Conservation (phyloP, 768 basidiomycete genomes). For the Xerocomellus intermedius region DNA sequence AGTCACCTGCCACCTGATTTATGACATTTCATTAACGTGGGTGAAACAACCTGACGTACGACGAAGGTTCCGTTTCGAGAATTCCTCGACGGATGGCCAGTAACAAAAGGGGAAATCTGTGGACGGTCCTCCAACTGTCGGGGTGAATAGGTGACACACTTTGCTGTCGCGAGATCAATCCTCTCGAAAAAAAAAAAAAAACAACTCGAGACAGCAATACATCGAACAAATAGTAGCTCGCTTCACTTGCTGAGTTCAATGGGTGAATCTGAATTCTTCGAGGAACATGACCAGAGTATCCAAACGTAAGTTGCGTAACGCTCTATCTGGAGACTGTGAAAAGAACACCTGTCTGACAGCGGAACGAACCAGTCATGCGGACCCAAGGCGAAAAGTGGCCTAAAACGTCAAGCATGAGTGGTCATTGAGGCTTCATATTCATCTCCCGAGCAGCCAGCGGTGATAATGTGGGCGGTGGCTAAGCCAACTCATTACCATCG, state of each 20-base stretch:
- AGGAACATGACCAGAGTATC: neutral
- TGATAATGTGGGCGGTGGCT: conserved; percentile 37
- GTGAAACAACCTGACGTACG: neutral
- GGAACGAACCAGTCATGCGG: conserved; percentile 59
- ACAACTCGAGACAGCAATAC: neutral
- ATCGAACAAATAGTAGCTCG: neutral
- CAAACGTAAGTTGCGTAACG: conserved; percentile 10
- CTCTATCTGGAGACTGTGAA: neutral
- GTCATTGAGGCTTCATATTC: conserved; percentile 59
- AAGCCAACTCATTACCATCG: conserved; percentile 39
- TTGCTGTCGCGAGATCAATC: neutral
- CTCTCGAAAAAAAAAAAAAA: neutral
- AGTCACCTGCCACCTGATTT: neutral
- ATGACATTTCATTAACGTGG: neutral
- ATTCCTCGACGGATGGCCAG: neutral
- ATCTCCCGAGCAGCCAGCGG: conserved; percentile 40
- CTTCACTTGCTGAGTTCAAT: conserved; percentile 1
- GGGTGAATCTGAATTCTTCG: neutral
- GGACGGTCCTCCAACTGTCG: neutral
- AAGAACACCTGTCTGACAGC: conserved; percentile 48
- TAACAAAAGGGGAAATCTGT: neutral
- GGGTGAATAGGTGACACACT: neutral
- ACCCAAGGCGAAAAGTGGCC: neutral
- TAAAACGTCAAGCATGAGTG: conserved; percentile 28
- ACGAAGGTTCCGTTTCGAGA: neutral